A percentile compares a stretch with the other conserved stretches of the same genome.
Conservation (phyloP, 2,329 filamentous ascomycete species). For the Epichloe typhina region DNA sequence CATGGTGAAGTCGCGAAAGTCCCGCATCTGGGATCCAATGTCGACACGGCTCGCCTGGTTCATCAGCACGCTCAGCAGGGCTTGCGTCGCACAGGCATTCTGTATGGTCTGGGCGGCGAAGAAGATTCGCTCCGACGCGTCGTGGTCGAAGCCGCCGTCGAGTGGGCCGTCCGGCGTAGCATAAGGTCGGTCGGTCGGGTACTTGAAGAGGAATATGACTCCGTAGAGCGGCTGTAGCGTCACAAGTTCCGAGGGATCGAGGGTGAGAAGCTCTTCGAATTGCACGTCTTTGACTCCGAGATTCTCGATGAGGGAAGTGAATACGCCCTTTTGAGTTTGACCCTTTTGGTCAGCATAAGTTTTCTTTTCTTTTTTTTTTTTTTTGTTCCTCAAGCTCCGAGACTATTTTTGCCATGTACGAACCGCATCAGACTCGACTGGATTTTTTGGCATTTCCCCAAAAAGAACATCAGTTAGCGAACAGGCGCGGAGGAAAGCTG, state of each 20-base stretch:
- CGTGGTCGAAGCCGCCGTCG: constrained; percentile 71
- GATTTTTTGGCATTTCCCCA: neutral
- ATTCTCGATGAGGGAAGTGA: constrained; percentile 85
- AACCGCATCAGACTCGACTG: constrained; percentile 89
- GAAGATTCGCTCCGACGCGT: constrained; percentile 66
- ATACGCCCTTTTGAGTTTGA: constrained; percentile 53
- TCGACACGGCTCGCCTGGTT: constrained; percentile 65
- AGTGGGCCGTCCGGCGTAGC: constrained; percentile 49
- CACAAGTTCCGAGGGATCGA: constrained; percentile 64
- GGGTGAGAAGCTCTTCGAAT: constrained; percentile 87
- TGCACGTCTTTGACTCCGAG: constrained; percentile 89
- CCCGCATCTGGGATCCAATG: constrained; percentile 55
- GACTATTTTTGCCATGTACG: constrained; percentile 16
- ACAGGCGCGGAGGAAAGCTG: neutral
- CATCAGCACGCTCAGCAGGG: constrained; percentile 77
- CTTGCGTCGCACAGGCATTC: constrained; percentile 95
- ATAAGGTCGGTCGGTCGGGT: constrained; percentile 56
- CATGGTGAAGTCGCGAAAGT: constrained; percentile 82
- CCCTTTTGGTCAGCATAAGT: neutral
- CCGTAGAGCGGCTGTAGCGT: constrained; percentile 73
- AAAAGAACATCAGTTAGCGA: constrained; percentile 3
- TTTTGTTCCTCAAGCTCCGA: neutral
- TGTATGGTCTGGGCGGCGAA: constrained; percentile 97
- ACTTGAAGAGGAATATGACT: constrained; percentile 99
- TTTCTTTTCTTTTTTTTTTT: neutral